Base-by-base conservation (phyloP, 495 filamentous ascomycete genomes). In the Aspergillus conjunctus region DNA sequence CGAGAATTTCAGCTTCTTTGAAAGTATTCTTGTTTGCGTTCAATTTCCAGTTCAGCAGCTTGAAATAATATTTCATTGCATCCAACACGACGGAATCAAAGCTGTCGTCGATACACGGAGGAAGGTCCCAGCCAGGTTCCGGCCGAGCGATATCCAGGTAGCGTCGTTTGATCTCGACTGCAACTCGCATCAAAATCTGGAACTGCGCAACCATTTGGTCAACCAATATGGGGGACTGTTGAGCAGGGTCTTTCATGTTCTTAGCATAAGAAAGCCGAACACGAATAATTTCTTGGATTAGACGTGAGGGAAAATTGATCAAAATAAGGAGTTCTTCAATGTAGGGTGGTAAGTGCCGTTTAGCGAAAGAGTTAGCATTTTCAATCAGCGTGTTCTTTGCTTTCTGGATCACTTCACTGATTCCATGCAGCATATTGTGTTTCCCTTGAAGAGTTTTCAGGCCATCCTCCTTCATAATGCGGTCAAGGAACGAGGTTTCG, bases 1-100 rank as follows among this genome's bases (percentile, higher is more conserved):
- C 93, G 32, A 98, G 77, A 61, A 98, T 91, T 74, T 98, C 94
- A 12, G 94, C 94, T 68, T 98, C 94, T 70, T 98, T 98, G 82
- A 98, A 98, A 0, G 94, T 97, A 73, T 98, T 98, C 71, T 96
- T 97, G 76, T 97, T 98, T 46, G 92, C 91, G 68, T 91, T 92
- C 48, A 98, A 79, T 70, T 97, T 97, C 90, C 92, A 97, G 66
- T 96, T 96, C 53, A 98, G 79, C 77, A 98, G 89, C 65, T 91
- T 90, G 79, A 98, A 98, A 71, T 98, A 98, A 71, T 96, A 98
- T 69, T 92, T 95, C 63, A 98, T 81, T 1, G 93, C 93, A 69
- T 97, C 93, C 52, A 98, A 73, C 7, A 97, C 91, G n/a, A 94
- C 91, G n/a, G 85, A 81, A 68, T 98, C 94, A 67, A 98, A 98